Conservation (phyloP, 208 protist species). For the Crithidia thermophila region DNA sequence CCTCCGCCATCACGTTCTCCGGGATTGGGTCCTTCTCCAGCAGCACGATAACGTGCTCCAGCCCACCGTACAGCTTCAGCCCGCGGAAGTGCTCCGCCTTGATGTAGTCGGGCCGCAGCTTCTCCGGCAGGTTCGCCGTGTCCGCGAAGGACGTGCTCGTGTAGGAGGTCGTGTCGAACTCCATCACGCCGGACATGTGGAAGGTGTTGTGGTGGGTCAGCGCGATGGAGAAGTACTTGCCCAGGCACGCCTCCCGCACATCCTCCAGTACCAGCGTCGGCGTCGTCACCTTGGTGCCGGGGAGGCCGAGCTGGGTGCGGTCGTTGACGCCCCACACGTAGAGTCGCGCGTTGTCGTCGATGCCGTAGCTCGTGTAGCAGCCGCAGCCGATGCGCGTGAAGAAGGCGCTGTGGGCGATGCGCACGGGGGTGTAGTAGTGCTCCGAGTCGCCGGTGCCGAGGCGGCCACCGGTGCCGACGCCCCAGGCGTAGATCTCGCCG, state of each 20-base stretch:
- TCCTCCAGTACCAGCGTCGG: slow-evolving; percentile 63
- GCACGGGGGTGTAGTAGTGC: slow-evolving; percentile 45
- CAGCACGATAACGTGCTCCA: slow-evolving; percentile 70
- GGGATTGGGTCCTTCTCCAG: slow-evolving; percentile 46
- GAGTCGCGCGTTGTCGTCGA: slow-evolving; percentile 64
- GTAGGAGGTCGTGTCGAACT: slow-evolving; percentile 43
- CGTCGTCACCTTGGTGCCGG: slow-evolving; percentile 18
- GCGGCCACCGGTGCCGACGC: slow-evolving; percentile 61
- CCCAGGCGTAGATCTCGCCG: slow-evolving; percentile 80
- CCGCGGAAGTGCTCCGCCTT: slow-evolving; percentile 37
- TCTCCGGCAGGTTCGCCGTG: slow-evolving; percentile 52
- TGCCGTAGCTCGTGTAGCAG: slow-evolving; percentile 68
- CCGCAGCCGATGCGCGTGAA: slow-evolving; percentile 74
- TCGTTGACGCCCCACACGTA: slow-evolving; percentile 85
- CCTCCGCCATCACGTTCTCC: slow-evolving; percentile 25
- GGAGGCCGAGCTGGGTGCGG: slow-evolving; percentile 47
- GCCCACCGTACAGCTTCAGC: slow-evolving; percentile 56
- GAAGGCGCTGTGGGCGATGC: slow-evolving; percentile 47
- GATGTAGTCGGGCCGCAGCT: slow-evolving; percentile 36
- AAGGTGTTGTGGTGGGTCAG: slow-evolving; percentile 62
- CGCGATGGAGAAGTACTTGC: slow-evolving; percentile 67
- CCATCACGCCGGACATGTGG: slow-evolving; percentile 60
- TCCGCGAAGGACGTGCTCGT: slow-evolving; percentile 54
- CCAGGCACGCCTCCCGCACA: slow-evolving; percentile 68
- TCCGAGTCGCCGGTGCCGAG: slow-evolving; percentile 57